phyloP scores from a whole-genome alignment of 2,329 filamentous ascomycete species.

The Colletotrichum tropicale region DNA sequence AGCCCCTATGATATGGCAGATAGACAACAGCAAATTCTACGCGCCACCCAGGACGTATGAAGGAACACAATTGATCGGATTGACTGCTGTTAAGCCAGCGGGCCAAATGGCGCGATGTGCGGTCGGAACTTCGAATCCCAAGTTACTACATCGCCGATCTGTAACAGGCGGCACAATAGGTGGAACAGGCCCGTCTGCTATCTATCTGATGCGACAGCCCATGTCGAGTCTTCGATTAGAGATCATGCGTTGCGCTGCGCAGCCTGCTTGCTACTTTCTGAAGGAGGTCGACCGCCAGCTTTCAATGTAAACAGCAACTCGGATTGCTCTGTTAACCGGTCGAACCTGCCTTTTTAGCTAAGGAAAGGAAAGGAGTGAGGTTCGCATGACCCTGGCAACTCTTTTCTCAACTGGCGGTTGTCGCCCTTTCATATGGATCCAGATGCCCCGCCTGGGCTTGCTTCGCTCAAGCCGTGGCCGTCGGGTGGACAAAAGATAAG shows the following conservation, averaged over 20 bases:
- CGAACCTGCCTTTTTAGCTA: not conserved
- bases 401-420: not conserved
- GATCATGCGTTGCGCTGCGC: not conserved
- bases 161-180: not conserved
- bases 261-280: rapidly evolving
- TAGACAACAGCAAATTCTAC: not conserved
- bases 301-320: too few relatives aligned
- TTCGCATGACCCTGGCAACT: rapidly evolving
- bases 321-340: not conserved
- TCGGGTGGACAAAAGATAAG: not conserved
- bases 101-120: not conserved
- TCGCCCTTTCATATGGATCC: not conserved
- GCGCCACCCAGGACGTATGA: rapidly evolving
- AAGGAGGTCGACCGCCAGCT: not conserved
- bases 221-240: not conserved
- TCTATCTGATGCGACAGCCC: not conserved
- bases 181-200: not conserved
- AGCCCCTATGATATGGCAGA: not conserved
- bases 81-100: not conserved
- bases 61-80: not conserved
- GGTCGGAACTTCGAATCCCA: not conserved
- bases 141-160: not conserved
- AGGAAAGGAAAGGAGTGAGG: not conserved
- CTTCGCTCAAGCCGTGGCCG: not conserved
- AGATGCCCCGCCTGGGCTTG: not conserved